Conservation (phyloP, 2,329 filamentous ascomycete species). For the Sarocladiaceae sp. region DNA sequence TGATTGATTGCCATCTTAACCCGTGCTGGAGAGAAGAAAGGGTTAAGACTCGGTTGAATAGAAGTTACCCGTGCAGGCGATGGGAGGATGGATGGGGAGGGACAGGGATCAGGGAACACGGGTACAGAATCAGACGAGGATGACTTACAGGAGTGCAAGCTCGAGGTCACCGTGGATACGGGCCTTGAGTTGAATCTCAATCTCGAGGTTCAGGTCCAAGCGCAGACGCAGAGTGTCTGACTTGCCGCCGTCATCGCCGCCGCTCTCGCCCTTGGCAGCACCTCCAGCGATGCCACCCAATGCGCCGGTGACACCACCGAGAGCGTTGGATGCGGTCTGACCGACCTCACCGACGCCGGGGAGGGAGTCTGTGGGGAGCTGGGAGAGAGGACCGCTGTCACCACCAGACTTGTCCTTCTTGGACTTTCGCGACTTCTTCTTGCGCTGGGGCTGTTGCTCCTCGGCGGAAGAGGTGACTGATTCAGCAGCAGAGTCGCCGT, state of each 20-base stretch:
- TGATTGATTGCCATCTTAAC: constrained; percentile 5
- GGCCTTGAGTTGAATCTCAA: constrained; percentile 82
- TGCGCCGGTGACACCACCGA: constrained; percentile 34
- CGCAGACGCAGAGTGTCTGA: constrained; percentile 60
- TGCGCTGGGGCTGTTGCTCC: constrained; percentile 13
- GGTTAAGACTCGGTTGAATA: constrained; percentile 6
- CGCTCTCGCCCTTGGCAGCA: constrained; percentile 29
- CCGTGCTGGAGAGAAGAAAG: constrained; percentile 10
- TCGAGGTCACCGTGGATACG: constrained; percentile 82
- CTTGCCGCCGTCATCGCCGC: constrained; percentile 35
- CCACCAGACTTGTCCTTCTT: constrained; percentile 19
- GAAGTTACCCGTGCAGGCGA: constrained; percentile 4
- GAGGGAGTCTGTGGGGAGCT: constrained; percentile 22
- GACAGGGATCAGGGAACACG: background rate
- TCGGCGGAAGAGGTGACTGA: constrained; percentile 10
- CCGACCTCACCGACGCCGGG: constrained; percentile 29
- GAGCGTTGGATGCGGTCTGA: constrained; percentile 30
- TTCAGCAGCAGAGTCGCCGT: constrained; percentile 12
- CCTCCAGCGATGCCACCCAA: constrained; percentile 36
- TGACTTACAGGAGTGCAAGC: constrained; percentile 59
- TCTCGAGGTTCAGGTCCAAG: constrained; percentile 75
- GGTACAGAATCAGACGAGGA: background rate
- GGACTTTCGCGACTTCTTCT: constrained; percentile 26
- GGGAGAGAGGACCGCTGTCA: constrained; percentile 27
- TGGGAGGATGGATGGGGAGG: constrained; percentile 10